Evolutionary conservation across 2,329 filamentous ascomycete genomes (phyloP), one percentile per base, ranked within the genome.

Genomic region (Pseudogymnoascus sp.): DNA sequence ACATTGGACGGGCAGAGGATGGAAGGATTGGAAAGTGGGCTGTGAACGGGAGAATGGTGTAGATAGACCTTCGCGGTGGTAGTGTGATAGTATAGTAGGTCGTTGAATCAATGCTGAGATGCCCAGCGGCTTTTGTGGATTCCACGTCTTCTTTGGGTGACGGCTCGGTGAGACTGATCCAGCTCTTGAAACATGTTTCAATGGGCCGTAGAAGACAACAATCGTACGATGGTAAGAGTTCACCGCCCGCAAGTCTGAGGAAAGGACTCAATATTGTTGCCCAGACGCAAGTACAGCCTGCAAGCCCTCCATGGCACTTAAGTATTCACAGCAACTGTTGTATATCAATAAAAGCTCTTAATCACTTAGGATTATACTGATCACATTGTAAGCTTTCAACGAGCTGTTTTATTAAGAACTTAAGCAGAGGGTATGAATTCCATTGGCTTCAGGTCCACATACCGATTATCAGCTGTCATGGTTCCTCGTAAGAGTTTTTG

Each of bases 1-100:
- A 67, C 43, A 62, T 68, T 67, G 64, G 67, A 71, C 68, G 70
- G 70, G 71, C 67, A 65, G 65, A 64, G 65, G 68, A 69, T 68
- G 64, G 67, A 69, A 68, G 65, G 64, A 67, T 67, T 40, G 66
- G 64, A 53, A 64, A 63, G 62, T 64, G 62, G 66, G 28, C n/a
- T 56, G 46, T 68, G 64, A 63, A 68, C 66, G 40, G 66, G 64
- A 46, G 65, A 63, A 61, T 63, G 62, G 66, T 68, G 36, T 62
- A 64, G 64, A 65, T 65, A 65, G 66, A 68, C 67, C 64, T 65
- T 65, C 65, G 69, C 66, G 68, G 67, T 68, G 66, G 65, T 66
- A 72, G 67, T 68, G 68, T 70, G 67, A 68, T 63, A 36, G 62
- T 65, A 63, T 46, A 64, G 34, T 42, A 60, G 37, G 59, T 56